Base-by-base conservation (phyloP, 2,329 filamentous ascomycete species). In the Stagonosporopsis chrysanthemi region DNA sequence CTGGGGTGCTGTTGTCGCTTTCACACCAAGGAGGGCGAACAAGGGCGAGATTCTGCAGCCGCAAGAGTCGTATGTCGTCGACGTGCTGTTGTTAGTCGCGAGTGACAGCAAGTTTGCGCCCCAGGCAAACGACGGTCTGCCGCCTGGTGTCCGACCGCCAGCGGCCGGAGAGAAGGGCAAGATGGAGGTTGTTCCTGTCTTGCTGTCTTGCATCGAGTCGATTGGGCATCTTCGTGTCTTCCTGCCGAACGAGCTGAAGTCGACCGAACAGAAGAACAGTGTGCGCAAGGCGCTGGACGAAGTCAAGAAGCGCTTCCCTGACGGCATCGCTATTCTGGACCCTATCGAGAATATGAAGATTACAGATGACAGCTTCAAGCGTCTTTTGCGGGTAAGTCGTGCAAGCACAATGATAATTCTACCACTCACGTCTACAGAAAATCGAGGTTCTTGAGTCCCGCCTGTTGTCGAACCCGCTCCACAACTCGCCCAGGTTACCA, bases 261-360 rank as follows among this genome's bases (percentile, higher is more conserved):
- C 84, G 2, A 77, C 83, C 3, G 83, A 89, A n/a, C 86, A 92
- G 45, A 86, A 88, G 54, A 90, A 90, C 63, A 84, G 83, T 1
- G 82, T 90, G 29, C 83, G 85, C 52, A 90, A 89, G 70, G 78
- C 84, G 4, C 78, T 98, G 26, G 84, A 86, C 39, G 94, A 98
- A 76, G 88, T 96, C 15, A 86, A 90, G 77, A 87, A 87, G 65
- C 88, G 95, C 24, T 98, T 99, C 79, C 92, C 93, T 0, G 95
- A 99, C 71, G 95, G 95, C 3, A 81, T 99, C 54, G 90, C 95
- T 3, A 83, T 93, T 6, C 80, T 99, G 17, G 95, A 99, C 70
- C 95, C 95, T 0, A 89, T 99, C 36, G 93, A 98, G 76, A 93
- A 97, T 72, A 98, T 99, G 95, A 86, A 87, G 26, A 98, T 99